Percentiles rank a stretch among this genome's conserved stretches.
Evolutionary conservation across 2,329 filamentous ascomycete genomes (phyloP).

Genomic region (Apiospora aurea): DNA sequence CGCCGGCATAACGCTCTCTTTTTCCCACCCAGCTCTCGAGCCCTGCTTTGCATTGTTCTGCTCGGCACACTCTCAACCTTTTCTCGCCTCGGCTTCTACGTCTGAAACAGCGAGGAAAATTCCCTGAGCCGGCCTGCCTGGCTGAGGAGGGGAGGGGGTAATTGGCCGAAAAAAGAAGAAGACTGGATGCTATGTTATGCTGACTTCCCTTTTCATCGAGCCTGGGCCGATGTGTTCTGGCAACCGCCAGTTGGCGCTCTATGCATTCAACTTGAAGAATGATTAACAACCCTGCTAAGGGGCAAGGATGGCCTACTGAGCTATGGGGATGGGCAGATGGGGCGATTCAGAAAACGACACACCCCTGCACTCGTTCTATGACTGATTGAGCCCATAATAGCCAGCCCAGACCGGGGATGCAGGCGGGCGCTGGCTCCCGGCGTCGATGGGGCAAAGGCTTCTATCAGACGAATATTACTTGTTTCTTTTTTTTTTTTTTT

Average conservation of each 20-base stretch:
- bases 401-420: not conserved
- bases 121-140: not conserved
- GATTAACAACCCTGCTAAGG: constrained; percentile 6
- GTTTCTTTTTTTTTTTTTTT: not conserved
- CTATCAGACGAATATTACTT: not conserved
- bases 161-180: not conserved
- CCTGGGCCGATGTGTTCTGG: not conserved
- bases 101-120: constrained; percentile 8
- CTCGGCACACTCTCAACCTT: not conserved
- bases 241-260: constrained; percentile 14
- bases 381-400: constrained; percentile 17
- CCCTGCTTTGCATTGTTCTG: not conserved
- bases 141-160: not conserved
- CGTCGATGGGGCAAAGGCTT: not conserved
- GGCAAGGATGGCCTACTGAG: not conserved
- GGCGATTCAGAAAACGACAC: constrained; percentile 13
- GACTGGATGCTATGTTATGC: not conserved
- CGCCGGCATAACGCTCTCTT: constrained; percentile 4
- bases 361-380: constrained; percentile 12
- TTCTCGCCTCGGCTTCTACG: not conserved
- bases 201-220: not conserved
- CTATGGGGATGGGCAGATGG: not conserved
- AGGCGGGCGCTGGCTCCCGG: not conserved
- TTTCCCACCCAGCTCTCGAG: not conserved
- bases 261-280: constrained; percentile 18